Conservation (phyloP, 1,139 yeast genomes). For the Fermentozyma sake region DNA sequence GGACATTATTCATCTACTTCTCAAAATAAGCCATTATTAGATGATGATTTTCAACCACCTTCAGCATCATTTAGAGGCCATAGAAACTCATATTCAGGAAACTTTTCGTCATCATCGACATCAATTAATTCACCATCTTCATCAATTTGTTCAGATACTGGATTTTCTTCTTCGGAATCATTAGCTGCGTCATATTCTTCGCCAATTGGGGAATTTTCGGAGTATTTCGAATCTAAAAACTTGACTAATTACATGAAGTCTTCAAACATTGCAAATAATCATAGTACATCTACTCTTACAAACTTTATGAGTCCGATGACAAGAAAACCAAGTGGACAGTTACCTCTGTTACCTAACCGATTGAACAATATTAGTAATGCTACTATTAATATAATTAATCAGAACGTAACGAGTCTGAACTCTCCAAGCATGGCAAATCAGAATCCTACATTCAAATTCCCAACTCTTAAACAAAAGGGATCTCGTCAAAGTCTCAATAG, state of each 20-base stretch:
- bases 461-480: slow-evolving; percentile 14
- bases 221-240: slow-evolving; percentile 14
- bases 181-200: slow-evolving; percentile 23
- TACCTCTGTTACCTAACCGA: slow-evolving; percentile 6
- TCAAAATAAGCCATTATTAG: slow-evolving; percentile 4
- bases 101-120: slow-evolving; percentile 16
- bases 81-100: slow-evolving; percentile 18
- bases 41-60: slow-evolving; percentile 32
- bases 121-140: slow-evolving; percentile 24
- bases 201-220: slow-evolving; percentile 17
- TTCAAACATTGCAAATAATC: too few species aligned
- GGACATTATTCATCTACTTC: slow-evolving; percentile 6
- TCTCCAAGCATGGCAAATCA: neutral
- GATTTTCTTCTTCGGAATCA: slow-evolving; percentile 27
- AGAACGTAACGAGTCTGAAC: neutral
- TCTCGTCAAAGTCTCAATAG: slow-evolving; percentile 15
- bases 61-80: slow-evolving; percentile 25
- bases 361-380: too few species aligned
- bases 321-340: slow-evolving; percentile 17
- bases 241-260: slow-evolving; percentile 6
- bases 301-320: slow-evolving; percentile 4
- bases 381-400: slow-evolving; percentile 7
- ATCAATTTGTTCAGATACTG: slow-evolving; percentile 24
- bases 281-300: slow-evolving; percentile 1
- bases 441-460: slow-evolving; percentile 15